Conservation (phyloP, 495 filamentous ascomycete genomes). For the Penicillium canariense region DNA sequence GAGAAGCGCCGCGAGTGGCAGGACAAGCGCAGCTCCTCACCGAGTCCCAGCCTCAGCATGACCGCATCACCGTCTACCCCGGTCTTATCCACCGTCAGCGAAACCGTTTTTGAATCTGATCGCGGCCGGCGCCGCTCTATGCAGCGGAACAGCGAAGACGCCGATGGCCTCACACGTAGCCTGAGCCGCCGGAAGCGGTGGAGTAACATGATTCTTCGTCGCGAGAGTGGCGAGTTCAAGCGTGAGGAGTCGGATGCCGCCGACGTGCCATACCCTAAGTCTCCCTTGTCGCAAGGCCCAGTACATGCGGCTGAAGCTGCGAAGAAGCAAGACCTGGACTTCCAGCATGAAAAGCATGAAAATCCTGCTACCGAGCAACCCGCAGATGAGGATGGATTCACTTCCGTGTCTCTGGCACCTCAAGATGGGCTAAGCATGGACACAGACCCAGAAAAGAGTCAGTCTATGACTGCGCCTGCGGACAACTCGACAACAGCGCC, state of each 20-base stretch:
- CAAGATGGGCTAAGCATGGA: constrained; percentile 14
- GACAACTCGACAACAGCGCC: constrained; percentile 5
- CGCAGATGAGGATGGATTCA: constrained; percentile 22
- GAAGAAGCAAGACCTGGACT: background rate
- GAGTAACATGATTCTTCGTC: constrained; percentile 43
- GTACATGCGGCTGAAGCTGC: constrained; percentile 13
- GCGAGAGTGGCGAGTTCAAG: constrained; percentile 40
- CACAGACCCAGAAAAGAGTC: constrained; percentile 5
- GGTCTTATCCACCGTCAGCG: constrained; percentile 26
- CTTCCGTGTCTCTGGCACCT: constrained; percentile 19
- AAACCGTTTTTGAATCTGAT: constrained; percentile 30
- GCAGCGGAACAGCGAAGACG: constrained; percentile 33
- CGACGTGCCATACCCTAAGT: constrained; percentile 33
- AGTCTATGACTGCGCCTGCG: background rate
- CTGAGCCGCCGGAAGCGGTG: constrained; percentile 44
- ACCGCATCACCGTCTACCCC: constrained; percentile 31
- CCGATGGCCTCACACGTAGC: constrained; percentile 34
- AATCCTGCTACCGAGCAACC: background rate
- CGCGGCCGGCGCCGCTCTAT: constrained; percentile 34
- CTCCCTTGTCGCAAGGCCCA: constrained; percentile 37
- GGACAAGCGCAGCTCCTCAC: constrained; percentile 36
- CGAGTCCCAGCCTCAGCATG: constrained; percentile 20
- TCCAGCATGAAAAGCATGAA: background rate
- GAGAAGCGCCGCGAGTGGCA: constrained; percentile 75
- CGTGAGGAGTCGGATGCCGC: constrained; percentile 19